Conservation (phyloP, 768 basidiomycete species). For the Agrocybe pediades region DNA sequence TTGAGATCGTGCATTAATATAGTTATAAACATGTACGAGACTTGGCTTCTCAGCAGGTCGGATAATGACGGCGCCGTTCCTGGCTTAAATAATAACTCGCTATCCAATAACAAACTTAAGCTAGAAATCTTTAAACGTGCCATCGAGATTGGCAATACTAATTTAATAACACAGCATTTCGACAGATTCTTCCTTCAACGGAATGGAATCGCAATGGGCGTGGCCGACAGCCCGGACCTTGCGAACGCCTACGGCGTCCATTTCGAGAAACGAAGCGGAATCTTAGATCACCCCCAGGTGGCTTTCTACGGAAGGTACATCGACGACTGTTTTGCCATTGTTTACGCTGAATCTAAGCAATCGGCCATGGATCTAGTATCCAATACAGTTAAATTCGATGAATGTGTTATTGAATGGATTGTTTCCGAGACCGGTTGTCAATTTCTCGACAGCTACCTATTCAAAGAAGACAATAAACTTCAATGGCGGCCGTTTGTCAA, state of each 20-base stretch:
- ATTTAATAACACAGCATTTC: constrained; percentile 10
- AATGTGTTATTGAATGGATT: constrained; percentile 22
- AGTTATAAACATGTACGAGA: constrained; percentile 12
- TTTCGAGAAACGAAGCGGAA: constrained; percentile 7
- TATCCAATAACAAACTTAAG: neutral
- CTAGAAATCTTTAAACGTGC: constrained; percentile 9
- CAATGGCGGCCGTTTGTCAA: neutral
- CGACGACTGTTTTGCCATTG: constrained; percentile 28
- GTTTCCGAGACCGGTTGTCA: neutral
- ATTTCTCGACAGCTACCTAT: constrained; percentile 2
- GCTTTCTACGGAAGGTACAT: constrained; percentile 33
- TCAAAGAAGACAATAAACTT: neutral
- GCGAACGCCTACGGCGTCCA: too few species aligned
- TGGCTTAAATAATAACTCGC: neutral
- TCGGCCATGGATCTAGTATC: constrained; percentile 7
- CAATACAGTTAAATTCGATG: constrained; percentile 13
- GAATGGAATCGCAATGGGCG: neutral
- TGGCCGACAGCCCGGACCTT: too few species aligned
- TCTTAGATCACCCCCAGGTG: constrained; percentile 10
- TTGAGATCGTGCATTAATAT: neutral
- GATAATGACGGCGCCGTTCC: neutral
- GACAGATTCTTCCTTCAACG: constrained; percentile 5
- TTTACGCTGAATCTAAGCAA: constrained; percentile 17
- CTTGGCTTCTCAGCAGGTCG: constrained; percentile 5
- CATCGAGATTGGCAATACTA: constrained; percentile 13